phyloP scores from a whole-genome alignment of 495 filamentous ascomycete species.

The Gamarada debralockiae region DNA sequence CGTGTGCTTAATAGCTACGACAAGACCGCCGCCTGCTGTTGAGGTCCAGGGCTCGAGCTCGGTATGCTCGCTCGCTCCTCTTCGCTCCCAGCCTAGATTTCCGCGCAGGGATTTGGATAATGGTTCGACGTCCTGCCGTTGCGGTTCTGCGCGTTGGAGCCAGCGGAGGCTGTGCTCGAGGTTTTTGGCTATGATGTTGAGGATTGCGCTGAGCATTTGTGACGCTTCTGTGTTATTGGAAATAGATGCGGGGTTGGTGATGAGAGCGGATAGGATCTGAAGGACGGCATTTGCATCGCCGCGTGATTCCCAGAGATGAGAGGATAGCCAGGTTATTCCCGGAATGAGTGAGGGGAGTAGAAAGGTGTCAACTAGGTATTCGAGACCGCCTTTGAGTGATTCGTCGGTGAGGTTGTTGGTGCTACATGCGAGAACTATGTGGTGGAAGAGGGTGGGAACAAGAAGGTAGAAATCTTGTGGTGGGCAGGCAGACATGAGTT shows the following conservation, averaged over 20 bases:
- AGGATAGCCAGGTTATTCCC: constrained; percentile 75
- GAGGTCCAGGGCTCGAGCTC: constrained; percentile 77
- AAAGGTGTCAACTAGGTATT: constrained; percentile 87
- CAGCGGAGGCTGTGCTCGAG: constrained; percentile 73
- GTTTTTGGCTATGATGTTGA: constrained; percentile 75
- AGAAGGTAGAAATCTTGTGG: constrained; percentile 93
- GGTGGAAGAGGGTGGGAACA: constrained; percentile 83
- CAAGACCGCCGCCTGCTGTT: constrained; percentile 55
- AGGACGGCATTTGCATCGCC: constrained; percentile 58
- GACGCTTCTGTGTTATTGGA: constrained; percentile 66
- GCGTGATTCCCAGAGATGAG: constrained; percentile 70
- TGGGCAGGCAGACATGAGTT: constrained; percentile 85
- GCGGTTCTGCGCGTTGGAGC: constrained; percentile 64
- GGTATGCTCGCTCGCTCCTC: constrained; percentile 59
- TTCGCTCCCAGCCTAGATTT: constrained; percentile 59
- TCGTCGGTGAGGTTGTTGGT: constrained; percentile 70
- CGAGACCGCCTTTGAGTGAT: constrained; percentile 79
- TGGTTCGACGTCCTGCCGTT: constrained; percentile 65
- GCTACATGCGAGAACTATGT: constrained; percentile 74
- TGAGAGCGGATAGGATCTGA: constrained; percentile 70
- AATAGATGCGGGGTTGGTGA: constrained; percentile 65
- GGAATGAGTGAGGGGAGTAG: constrained; percentile 82
- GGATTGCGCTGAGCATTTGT: constrained; percentile 74
- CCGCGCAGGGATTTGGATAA: constrained; percentile 67
- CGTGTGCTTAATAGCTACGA: constrained; percentile 57